Evolutionary conservation across 2,329 filamentous ascomycete species (phyloP).

Genomic region (Ascochyta clinopodiicola): DNA sequence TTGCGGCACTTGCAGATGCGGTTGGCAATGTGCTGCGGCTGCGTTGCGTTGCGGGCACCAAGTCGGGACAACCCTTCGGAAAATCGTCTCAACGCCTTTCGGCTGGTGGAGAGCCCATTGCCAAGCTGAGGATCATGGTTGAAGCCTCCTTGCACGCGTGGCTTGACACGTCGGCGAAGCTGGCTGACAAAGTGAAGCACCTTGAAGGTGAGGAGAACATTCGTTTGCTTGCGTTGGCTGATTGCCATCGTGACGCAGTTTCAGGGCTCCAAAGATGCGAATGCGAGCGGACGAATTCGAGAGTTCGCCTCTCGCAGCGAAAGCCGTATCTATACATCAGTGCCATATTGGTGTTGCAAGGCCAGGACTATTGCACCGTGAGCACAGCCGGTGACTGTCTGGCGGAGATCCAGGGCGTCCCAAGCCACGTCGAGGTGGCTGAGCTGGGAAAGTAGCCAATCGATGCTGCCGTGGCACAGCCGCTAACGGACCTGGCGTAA

Average conservation of each 20-base stretch:
- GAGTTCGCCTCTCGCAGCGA: slow-evolving; percentile 17
- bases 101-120: slow-evolving; percentile 23
- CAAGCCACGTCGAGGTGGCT: slow-evolving; percentile 21
- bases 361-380: slow-evolving; percentile 35
- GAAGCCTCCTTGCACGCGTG: slow-evolving; percentile 34
- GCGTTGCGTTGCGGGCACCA: slow-evolving; percentile 29
- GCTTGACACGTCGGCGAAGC: slow-evolving; percentile 47
- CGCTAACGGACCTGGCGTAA: slow-evolving; percentile 5
- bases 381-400: slow-evolving; percentile 25
- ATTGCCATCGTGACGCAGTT: slow-evolving; percentile 41
- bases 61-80: slow-evolving; percentile 35
- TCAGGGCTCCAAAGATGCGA: slow-evolving; percentile 28
- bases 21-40: slow-evolving; percentile 28
- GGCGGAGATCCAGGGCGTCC: slow-evolving; percentile 15
- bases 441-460: background rate
- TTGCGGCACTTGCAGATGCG: slow-evolving; percentile 36
- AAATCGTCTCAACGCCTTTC: slow-evolving; percentile 37
- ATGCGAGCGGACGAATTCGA: slow-evolving; percentile 30
- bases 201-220: slow-evolving; percentile 47
- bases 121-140: slow-evolving; percentile 31
- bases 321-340: slow-evolving; percentile 31
- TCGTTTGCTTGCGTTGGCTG: slow-evolving; percentile 33
- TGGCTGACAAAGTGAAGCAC: slow-evolving; percentile 49
- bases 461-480: slow-evolving; percentile 6
- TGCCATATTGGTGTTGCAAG: slow-evolving; percentile 33